Base-by-base conservation (phyloP, 1,284 basidiomycete genomes). In the Cryptococcus deneoformans region DNA sequence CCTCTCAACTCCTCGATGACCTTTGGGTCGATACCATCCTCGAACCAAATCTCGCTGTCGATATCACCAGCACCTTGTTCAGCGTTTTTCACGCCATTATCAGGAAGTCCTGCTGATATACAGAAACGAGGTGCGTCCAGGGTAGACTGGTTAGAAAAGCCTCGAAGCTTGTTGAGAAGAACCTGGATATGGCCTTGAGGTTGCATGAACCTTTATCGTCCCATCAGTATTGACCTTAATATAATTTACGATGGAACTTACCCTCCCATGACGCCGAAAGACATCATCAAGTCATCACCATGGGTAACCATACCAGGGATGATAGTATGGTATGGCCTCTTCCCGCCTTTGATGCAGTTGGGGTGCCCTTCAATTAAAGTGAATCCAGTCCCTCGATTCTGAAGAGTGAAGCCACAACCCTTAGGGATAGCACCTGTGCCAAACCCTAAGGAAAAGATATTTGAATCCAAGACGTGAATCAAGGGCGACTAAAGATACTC, bases 281-380 rank as follows among this genome's bases (percentile, higher is more conserved):
- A 86, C 68, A 97, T 78, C 80, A 93, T 91, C 1, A 97, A 80
- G 46, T 96, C 92, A 57, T 87, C 84, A 5, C 85, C 86, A 58
- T 85, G 83, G 2, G 89, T 89, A 0, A 86, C 94, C 81, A 97
- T 84, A 1, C 90, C 91, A 6, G 95, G 94, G 52, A 69, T 94
- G 69, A 96, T 97, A 6, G 93, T 97, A 72, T 97, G 93, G 75
- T 94, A 96, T 2, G 93, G 92, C 12, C 92, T 82, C 79, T 96
- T 96, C 88, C 85, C 20, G 29, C 88, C 87, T 82, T 84, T 78
- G 59, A 90, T 79, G 43, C 82, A 83, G 75, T 99, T 98, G 0
- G 90, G 87, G 72, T 97, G 94, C 0, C 85, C 86, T 58, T 90
- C 84, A 50, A 82, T 80, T 20, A 97, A 80, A 5, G 85, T 81